Evolutionary conservation across 352 stramenopile species (phyloP), one percentile per base, ranked within the genome.

Genomic region (Halophytophthora batemanensis): DNA sequence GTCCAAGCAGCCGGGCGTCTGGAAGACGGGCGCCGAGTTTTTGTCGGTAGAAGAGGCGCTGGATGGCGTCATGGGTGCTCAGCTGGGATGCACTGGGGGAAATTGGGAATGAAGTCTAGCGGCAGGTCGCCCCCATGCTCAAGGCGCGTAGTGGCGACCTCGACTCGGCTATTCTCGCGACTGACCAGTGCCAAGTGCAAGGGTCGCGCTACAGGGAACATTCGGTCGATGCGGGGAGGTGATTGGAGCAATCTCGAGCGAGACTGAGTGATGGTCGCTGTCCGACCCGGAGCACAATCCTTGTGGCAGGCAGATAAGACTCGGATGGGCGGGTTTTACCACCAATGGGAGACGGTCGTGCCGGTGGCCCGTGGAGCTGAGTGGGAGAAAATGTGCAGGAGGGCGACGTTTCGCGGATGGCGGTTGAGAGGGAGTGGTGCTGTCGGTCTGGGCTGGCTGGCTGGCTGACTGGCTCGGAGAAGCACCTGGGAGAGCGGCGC

Each of bases 161-260:
- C 25, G 25, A 31, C 25, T 31, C 25, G 25, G 25, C 25, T 31
- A 31, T 31, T 31, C 25, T 31, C 25, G 25, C 25, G 8, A 31
- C 25, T 31, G 25, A 8, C 25, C 25, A 31, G 4, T 31, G 25
- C 25, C 25, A 31, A 31, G 25, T 31, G 25, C 25, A 31, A 31
- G 10, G 18, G n/a, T 4, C 13, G 6, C 15, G 2, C 7, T 25
- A 25, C 25, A 42, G 34, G 61, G 70, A 77, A 81, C 42, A 50
- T 77, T 77, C 66, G 53, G 42, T 48, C 44, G 17, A 60, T 59
- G 10, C 2, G 0, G 34, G 8, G 5, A 19, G 25, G 21, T 74
- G 45, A 78, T 78, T 82, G 68, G 65, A n/a, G 17, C 38, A 28
- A 28, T 18, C n/a, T 34, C 14, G 31, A 33, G 23, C 10, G 10